phyloP scores from a whole-genome alignment of 306 rosid species.

The Rosa chinensis region DNA sequence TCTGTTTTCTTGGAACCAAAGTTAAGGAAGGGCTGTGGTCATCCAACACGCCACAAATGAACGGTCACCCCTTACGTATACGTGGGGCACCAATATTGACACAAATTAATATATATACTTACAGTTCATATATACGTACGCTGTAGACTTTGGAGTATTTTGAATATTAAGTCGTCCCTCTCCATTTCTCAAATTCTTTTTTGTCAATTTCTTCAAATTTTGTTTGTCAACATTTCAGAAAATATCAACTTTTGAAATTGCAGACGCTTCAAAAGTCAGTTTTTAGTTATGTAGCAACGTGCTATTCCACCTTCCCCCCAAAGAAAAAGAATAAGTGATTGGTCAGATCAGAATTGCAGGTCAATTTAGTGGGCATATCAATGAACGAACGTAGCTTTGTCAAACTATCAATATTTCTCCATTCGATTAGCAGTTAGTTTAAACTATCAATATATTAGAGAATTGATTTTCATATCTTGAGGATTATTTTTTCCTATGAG shows the following conservation, averaged over 20 bases:
- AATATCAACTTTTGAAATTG: not conserved
- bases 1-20: not conserved
- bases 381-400: not conserved
- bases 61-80: conserved; percentile 26
- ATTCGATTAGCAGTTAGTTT: not conserved
- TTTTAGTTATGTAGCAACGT: not conserved
- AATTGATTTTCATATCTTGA: no score
- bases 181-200: not conserved
- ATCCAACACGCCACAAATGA: not conserved
- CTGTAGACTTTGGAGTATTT: not conserved
- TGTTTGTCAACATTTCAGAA: not conserved
- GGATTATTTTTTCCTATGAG: no score
- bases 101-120: not conserved
- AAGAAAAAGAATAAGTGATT: not conserved
- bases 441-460: not conserved
- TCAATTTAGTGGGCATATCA: not conserved
- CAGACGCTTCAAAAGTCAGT: not conserved
- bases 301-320: not conserved
- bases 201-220: not conserved
- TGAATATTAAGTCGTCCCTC: not conserved
- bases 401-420: no score
- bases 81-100: not conserved
- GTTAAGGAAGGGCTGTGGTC: not conserved
- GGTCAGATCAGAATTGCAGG: not conserved
- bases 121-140: not conserved